Conservation (phyloP, 1,284 basidiomycete species). For the Baeospora myosura region DNA sequence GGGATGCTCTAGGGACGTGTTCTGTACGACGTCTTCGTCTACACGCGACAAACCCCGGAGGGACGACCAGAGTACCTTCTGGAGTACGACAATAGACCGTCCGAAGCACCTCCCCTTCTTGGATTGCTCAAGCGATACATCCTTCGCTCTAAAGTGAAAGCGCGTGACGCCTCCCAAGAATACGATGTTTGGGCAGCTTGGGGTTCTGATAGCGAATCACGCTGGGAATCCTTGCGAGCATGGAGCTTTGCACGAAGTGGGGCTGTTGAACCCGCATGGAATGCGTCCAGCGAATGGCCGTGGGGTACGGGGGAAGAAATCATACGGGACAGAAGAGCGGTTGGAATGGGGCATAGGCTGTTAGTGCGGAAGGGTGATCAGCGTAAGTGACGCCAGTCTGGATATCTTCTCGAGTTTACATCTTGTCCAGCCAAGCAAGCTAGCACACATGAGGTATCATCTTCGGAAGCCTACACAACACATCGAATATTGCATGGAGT, state of each 20-base stretch:
- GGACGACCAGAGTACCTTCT: constrained; percentile 57
- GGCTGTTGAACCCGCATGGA: constrained; percentile 65
- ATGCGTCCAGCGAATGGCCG: constrained; percentile 37
- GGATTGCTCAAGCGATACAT: constrained; percentile 77
- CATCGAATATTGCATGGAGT: constrained; percentile 82
- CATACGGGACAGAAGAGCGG: constrained; percentile 67
- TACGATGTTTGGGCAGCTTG: constrained; percentile 81
- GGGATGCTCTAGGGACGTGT: constrained; percentile 67
- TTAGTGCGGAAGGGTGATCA: constrained; percentile 62
- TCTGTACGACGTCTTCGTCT: constrained; percentile 83
- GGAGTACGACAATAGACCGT: constrained; percentile 62
- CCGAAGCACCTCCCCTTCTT: constrained; percentile 53
- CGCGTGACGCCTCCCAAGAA: constrained; percentile 68
- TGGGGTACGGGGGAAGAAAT: constrained; percentile 51
- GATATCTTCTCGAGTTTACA: not conserved
- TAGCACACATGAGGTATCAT: constrained; percentile 39
- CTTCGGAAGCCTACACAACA: constrained; percentile 58
- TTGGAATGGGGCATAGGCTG: constrained; percentile 70
- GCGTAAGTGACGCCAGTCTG: constrained; percentile 47
- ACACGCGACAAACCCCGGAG: constrained; percentile 46
- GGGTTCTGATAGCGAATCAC: constrained; percentile 39
- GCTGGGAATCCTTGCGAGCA: constrained; percentile 32
- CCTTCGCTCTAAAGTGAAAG: constrained; percentile 82
- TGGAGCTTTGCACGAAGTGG: constrained; percentile 59
- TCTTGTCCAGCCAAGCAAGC: not conserved